A percentile compares a stretch with the other conserved stretches of the same genome.
Evolutionary conservation across 1,284 basidiomycete species (phyloP).

Genomic region (Sanguinoderma infundibulare): DNA sequence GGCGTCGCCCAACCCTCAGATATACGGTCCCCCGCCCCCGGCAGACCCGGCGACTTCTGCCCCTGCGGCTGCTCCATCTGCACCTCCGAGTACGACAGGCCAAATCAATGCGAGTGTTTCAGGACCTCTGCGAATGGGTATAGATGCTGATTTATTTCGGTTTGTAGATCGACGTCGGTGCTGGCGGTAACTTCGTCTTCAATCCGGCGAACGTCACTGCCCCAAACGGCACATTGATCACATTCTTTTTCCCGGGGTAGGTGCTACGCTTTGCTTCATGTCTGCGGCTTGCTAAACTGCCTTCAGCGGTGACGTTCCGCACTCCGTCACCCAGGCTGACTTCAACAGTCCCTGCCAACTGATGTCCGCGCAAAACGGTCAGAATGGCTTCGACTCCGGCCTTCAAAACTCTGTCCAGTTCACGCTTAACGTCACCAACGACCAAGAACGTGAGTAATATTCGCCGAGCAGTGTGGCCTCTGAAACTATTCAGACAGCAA

Average conservation of each 20-base stretch:
- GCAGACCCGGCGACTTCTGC: constrained; percentile 30
- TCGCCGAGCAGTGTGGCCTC: background rate
- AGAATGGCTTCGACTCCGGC: constrained; percentile 57
- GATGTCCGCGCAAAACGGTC: constrained; percentile 42
- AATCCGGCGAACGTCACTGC: constrained; percentile 53
- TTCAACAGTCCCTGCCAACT: constrained; percentile 54
- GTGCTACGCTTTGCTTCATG: constrained; percentile 33
- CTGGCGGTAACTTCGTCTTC: constrained; percentile 46
- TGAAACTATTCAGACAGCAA: constrained; percentile 3
- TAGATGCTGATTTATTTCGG: background rate
- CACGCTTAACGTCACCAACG: constrained; percentile 55
- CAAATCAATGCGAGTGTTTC: constrained; percentile 46
- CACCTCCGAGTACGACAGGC: constrained; percentile 45
- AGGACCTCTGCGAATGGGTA: background rate
- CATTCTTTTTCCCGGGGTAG: constrained; percentile 58
- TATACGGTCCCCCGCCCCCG: constrained; percentile 34
- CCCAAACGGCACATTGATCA: constrained; percentile 50
- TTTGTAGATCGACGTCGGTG: constrained; percentile 49
- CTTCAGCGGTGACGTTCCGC: constrained; percentile 31
- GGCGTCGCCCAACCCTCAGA: constrained; percentile 38
- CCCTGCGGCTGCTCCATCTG: constrained; percentile 42
- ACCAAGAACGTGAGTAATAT: constrained; percentile 44
- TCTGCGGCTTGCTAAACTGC: background rate
- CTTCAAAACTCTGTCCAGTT: constrained; percentile 45
- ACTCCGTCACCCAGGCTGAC: constrained; percentile 61